Evolutionary conservation across 2,329 filamentous ascomycete genomes (phyloP), one percentile per base, ranked within the genome.

Genomic region (Colletotrichum sp.): DNA sequence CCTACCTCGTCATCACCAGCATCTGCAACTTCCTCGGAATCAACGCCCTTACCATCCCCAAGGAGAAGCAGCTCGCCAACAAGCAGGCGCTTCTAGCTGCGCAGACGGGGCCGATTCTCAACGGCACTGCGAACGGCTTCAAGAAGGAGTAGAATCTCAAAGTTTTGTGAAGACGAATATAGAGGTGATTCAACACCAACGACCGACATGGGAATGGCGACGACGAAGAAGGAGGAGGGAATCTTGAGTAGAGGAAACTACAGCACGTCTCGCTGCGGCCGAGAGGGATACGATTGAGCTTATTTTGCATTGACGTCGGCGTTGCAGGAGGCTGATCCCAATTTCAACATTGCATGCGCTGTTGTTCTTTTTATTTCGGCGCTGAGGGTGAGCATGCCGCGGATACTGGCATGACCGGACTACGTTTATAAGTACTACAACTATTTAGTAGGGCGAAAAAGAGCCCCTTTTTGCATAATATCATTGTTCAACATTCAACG

Each of bases 1-100:
- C 97, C 1, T 94, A 94, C 80, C 88, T 98, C 57, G 96, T 99
- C 64, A 95, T 98, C 81, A 94, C 93, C 77, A 94, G 94, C 82
- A 99, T 99, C 80, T 99, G 97, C 86, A 90, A 93, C 71, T 99
- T 94, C 85, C 88, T 99, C 28, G 96, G 95, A 77, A 99, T 99
- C 88, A 97, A 96, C 82, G 98, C 96, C 81, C 87, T 99, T 79
- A 99, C 96, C 1, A 98, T 99, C 76, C 92, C 92, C 13, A 83
- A 85, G 78, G 88, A 90, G 78, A 93, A 93, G 86, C 90, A 91
- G 83, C 80, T 86, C 64, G 90, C 89, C 79, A 92, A 91, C 81
- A 84, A 86, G 82, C 81, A 83, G 78, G 87, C 86, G n/a, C 82
- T 82, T 18, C 80, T 80, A 67, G 83, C 83, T n/a, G 82, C 82